A percentile compares a stretch with the other conserved stretches of the same genome.
Evolutionary conservation across 345 rosid species (phyloP).

Genomic region (Eucalyptus sp.): DNA sequence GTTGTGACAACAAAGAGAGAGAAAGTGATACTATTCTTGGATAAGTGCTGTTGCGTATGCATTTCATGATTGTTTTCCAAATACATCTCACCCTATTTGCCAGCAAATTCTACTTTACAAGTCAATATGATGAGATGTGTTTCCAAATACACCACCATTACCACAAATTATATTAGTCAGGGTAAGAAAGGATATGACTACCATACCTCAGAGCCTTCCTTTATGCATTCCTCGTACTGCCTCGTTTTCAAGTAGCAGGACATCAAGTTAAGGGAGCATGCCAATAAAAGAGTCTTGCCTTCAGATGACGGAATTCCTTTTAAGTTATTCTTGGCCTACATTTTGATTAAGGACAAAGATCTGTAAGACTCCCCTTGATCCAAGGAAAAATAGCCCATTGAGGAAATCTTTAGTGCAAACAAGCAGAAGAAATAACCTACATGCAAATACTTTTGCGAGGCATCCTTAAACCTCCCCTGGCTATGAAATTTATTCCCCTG

Average conservation of each 20-base stretch:
- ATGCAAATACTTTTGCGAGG: conserved; percentile 67
- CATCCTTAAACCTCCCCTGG: conserved; percentile 61
- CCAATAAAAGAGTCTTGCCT: conserved; percentile 47
- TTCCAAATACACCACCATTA: neutral
- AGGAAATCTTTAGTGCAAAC: neutral
- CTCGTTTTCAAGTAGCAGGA: conserved; percentile 87
- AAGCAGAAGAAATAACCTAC: conserved; percentile 27
- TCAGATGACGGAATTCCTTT: conserved; percentile 53
- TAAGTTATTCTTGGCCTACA: conserved; percentile 80
- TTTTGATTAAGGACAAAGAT: neutral
- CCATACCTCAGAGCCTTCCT: conserved; percentile 87
- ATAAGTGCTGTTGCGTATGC: neutral
- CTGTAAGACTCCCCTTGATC: neutral
- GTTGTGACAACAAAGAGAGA: neutral
- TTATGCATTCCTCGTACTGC: conserved; percentile 58
- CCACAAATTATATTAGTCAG: neutral
- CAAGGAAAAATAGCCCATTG: neutral
- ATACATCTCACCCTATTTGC: neutral
- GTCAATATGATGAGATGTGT: neutral
- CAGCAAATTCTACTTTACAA: neutral
- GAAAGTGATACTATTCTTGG: neutral
- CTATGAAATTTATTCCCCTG: conserved; percentile 93
- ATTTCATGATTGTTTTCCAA: neutral
- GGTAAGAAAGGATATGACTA: neutral
- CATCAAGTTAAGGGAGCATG: conserved; percentile 92